phyloP scores from a whole-genome alignment of 2,329 filamentous ascomycete species.

The Aspergillus spinulosporus region DNA sequence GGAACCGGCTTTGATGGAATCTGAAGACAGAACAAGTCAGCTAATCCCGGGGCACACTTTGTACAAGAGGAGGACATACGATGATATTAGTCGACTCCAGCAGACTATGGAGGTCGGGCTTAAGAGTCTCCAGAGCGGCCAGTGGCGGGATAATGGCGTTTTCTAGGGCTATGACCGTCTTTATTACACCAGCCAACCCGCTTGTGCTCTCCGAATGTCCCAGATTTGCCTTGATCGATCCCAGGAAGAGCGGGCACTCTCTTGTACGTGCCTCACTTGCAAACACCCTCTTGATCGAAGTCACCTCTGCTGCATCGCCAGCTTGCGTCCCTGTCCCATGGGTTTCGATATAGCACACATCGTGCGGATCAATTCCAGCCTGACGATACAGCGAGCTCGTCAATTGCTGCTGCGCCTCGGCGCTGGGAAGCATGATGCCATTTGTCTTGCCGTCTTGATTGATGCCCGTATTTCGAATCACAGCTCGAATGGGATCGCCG shows the following conservation, averaged over 20 bases:
- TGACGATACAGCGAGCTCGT: constrained; percentile 50
- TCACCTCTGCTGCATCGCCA: constrained; percentile 25
- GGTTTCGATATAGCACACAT: constrained; percentile 24
- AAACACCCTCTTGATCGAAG: constrained; percentile 5
- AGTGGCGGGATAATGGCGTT: constrained; percentile 27
- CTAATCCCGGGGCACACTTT: too few species aligned
- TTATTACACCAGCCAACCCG: constrained; percentile 49
- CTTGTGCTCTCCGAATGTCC: constrained; percentile 50
- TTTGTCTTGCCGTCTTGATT: constrained; percentile 33
- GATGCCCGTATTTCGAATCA: constrained; percentile 36
- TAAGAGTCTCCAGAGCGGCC: constrained; percentile 22
- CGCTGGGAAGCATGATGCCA: constrained; percentile 22
- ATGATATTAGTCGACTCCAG: too few species aligned
- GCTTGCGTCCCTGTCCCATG: constrained; percentile 28
- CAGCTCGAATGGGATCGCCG: constrained; percentile 51
- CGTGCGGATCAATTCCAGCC: constrained; percentile 37
- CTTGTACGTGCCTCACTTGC: not conserved
- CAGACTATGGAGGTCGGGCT: too few species aligned
- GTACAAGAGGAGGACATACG: not conserved
- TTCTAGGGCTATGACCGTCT: constrained; percentile 46
- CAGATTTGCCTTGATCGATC: constrained; percentile 40
- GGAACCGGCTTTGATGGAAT: not conserved
- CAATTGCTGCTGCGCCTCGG: constrained; percentile 29
- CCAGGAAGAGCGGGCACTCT: constrained; percentile 17
- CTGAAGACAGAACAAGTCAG: not conserved